A percentile compares a stretch with the other conserved stretches of the same genome.
phyloP scores from a whole-genome alignment of 2,329 filamentous ascomycete genomes.

The Fusarium ramigenum region DNA sequence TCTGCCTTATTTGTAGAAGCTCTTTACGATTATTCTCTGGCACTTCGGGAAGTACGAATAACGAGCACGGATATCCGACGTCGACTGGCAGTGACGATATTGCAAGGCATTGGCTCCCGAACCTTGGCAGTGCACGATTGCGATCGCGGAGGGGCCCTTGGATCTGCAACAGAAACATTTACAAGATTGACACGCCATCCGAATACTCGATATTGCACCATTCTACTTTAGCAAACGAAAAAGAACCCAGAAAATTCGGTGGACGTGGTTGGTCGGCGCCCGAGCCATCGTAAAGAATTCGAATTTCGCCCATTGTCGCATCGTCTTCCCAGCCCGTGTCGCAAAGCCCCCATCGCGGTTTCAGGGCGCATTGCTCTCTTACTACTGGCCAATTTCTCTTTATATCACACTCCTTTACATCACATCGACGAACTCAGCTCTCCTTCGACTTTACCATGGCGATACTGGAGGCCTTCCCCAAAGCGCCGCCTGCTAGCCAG shows the following conservation, averaged over 20 bases:
- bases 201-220: background rate
- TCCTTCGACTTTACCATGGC: constrained; percentile 30
- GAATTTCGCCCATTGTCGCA: constrained; percentile 23
- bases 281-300: constrained; percentile 1
- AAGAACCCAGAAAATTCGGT: background rate
- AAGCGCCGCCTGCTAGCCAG: constrained; percentile 9
- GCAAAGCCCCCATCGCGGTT: constrained; percentile 21
- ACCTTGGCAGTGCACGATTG: constrained; percentile 39
- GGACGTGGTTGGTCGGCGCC: background rate
- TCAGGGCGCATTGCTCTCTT: constrained; percentile 13
- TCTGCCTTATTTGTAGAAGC: background rate
- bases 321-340: constrained; percentile 24
- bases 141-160: constrained; percentile 32
- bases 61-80: constrained; percentile 23
- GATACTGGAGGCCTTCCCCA: constrained; percentile 30
- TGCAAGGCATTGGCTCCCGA: constrained; percentile 35
- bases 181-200: background rate
- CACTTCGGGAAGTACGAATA: background rate
- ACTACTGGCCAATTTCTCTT: background rate
- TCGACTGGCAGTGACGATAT: constrained; percentile 6
- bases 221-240: background rate
- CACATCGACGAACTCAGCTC: background rate
- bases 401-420: background rate
- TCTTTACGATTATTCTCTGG: background rate
- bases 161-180: background rate